Conservation (phyloP, 2,329 filamentous ascomycete species). For the Bipolaris cookei region DNA sequence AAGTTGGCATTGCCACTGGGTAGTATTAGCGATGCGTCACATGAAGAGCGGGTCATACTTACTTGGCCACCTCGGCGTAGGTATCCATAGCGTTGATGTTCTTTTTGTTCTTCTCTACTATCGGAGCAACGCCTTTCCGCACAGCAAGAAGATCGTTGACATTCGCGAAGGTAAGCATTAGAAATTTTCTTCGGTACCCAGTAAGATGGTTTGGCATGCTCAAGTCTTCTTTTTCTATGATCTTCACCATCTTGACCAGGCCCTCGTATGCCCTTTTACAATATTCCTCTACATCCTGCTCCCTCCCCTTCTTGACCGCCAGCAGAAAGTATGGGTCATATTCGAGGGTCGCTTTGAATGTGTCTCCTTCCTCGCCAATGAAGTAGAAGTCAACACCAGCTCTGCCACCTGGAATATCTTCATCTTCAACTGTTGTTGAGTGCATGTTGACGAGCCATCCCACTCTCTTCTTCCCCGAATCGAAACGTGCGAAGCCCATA, state of each 20-base stretch:
- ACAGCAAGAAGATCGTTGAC: constrained; percentile 86
- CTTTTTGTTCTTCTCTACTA: constrained; percentile 96
- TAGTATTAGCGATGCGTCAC: constrained; percentile 22
- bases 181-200: constrained; percentile 85
- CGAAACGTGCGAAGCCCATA: constrained; percentile 92
- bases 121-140: constrained; percentile 80
- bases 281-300: constrained; percentile 97
- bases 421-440: constrained; percentile 83
- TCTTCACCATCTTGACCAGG: constrained; percentile 76
- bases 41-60: constrained; percentile 45
- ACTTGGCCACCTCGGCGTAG: constrained; percentile 95
- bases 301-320: constrained; percentile 83
- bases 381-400: constrained; percentile 97
- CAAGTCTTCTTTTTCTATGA: constrained; percentile 90
- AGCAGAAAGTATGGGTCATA: constrained; percentile 97
- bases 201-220: constrained; percentile 94
- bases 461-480: constrained; percentile 80
- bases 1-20: constrained; percentile 77
- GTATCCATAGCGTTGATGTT: constrained; percentile 97
- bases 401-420: constrained; percentile 80
- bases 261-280: constrained; percentile 79
- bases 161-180: constrained; percentile 87
- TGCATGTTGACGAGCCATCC: constrained; percentile 98
- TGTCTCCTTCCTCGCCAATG: constrained; percentile 74
- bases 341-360: constrained; percentile 95